Evolutionary conservation across 495 filamentous ascomycete species (phyloP).

Genomic region (Penicilliopsis zonata): DNA sequence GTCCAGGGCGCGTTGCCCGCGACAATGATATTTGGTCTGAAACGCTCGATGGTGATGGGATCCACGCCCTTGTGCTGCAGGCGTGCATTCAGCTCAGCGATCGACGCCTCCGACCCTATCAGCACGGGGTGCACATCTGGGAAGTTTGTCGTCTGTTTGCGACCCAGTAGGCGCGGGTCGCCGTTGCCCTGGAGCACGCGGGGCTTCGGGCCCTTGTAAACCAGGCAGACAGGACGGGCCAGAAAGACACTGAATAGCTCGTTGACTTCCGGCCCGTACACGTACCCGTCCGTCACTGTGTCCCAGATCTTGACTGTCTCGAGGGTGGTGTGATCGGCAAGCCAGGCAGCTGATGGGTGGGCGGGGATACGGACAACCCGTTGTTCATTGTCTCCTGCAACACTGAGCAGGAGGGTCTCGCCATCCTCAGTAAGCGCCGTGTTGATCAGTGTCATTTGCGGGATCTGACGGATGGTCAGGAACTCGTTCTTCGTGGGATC

Average conservation of each 20-base stretch:
- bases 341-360: conserved; percentile 18
- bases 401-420: conserved; percentile 11
- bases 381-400: conserved; percentile 9
- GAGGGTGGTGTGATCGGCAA: conserved; percentile 17
- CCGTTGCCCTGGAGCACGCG: conserved; percentile 30
- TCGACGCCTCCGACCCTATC: conserved; percentile 40
- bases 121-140: conserved; percentile 32
- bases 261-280: conserved; percentile 22
- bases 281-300: conserved; percentile 25
- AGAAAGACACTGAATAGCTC: conserved; percentile 22
- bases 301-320: conserved; percentile 28
- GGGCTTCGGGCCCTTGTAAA: conserved; percentile 31
- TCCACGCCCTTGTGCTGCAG: conserved; percentile 12
- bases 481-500: conserved; percentile 24
- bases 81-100: conserved; percentile 26
- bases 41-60: conserved; percentile 42
- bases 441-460: conserved; percentile 30
- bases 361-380: conserved; percentile 18
- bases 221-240: conserved; percentile 19
- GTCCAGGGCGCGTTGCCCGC: conserved; percentile 47
- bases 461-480: conserved; percentile 31
- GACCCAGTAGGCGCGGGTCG: conserved; percentile 19
- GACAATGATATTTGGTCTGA: conserved; percentile 77
- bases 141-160: conserved; percentile 26
- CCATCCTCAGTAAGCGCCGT: conserved; percentile 19